phyloP scores from a whole-genome alignment of 345 rosid species.

The Punica granatum region DNA sequence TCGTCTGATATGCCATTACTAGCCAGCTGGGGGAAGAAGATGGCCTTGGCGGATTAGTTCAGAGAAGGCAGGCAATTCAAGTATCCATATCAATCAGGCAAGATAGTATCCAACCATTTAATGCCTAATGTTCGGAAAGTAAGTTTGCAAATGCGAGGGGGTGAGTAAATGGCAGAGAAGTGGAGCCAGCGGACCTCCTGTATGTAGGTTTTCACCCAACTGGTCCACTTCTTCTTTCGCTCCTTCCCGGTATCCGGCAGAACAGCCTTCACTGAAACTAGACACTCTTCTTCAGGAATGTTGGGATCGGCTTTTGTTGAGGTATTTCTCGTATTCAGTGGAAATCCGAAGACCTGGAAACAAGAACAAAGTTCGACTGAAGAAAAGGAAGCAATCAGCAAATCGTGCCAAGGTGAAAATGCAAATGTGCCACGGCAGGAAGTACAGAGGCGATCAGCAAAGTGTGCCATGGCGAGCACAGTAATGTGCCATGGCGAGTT shows the following conservation, averaged over 20 bases:
- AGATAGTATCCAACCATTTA: background rate
- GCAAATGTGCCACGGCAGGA: too few relatives aligned
- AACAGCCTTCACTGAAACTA: conserved; percentile 75
- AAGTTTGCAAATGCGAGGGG: background rate
- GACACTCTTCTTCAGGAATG: conserved; percentile 51
- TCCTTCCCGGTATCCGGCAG: conserved; percentile 90
- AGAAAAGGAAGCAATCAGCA: too few relatives aligned
- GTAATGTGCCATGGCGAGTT: too few relatives aligned
- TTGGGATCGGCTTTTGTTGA: conserved; percentile 66
- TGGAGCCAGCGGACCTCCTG: conserved; percentile 52
- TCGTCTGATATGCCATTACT: conserved; percentile 61
- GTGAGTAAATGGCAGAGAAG: background rate
- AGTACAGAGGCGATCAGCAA: too few relatives aligned
- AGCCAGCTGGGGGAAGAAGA: conserved; percentile 38
- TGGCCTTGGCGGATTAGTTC: background rate
- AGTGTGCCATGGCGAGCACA: too few relatives aligned
- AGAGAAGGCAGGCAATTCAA: background rate
- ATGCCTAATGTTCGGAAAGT: background rate
- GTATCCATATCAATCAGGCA: background rate
- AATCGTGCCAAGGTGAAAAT: too few relatives aligned
- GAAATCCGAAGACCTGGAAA: too few relatives aligned
- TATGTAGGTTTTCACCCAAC: conserved; percentile 74
- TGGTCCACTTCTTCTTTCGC: conserved; percentile 87
- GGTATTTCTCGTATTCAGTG: too few relatives aligned
- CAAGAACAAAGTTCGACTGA: too few relatives aligned